These are phyloP conservation scores for Lachancea meyersii DNA, from an alignment of 805 yeast species.

Conservation along the genomic window DNA sequence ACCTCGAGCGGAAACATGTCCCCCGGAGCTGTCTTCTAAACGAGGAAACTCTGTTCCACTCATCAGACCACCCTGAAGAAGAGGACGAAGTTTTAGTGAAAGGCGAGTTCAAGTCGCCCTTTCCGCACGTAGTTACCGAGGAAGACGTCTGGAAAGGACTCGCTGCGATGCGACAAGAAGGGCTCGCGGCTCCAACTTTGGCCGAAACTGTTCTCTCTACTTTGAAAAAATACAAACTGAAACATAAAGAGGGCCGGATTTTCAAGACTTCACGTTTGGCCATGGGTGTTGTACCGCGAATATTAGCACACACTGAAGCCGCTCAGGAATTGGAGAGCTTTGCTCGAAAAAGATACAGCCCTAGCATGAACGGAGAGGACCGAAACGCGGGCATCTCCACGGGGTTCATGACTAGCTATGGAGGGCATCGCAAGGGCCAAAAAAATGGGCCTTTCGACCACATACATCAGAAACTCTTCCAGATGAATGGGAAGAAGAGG, in stretches of 20 bases:
- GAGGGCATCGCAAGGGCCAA: no score
- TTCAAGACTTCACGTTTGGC: conserved; percentile 18
- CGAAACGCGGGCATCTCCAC: not conserved
- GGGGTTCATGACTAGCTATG: no score
- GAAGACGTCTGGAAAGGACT: conserved; percentile 12
- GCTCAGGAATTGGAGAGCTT: conserved; percentile 1
- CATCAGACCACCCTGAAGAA: not conserved
- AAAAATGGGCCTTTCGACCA: not conserved
- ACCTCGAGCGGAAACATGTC: conserved; percentile 15
- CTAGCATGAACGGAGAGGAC: not conserved
- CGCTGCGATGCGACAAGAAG: conserved; percentile 12
- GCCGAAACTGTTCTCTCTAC: conserved; percentile 19
- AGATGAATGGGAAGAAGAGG: conserved; percentile 4
- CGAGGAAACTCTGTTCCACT: not conserved
- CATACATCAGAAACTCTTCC: conserved; percentile 14
- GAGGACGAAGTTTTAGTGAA: conserved; percentile 1
- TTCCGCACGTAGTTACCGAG: conserved; percentile 21
- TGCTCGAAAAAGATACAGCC: not conserved
- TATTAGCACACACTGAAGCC: conserved; percentile 4
- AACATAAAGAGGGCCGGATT: conserved; percentile 21
- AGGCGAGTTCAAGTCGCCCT: not conserved
- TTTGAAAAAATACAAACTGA: conserved; percentile 21
- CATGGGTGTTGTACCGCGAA: conserved; percentile 6
- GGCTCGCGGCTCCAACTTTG: conserved; percentile 14
- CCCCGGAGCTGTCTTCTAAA: not conserved